phyloP scores from a whole-genome alignment of 805 yeast species.

The Candida maesae region DNA sequence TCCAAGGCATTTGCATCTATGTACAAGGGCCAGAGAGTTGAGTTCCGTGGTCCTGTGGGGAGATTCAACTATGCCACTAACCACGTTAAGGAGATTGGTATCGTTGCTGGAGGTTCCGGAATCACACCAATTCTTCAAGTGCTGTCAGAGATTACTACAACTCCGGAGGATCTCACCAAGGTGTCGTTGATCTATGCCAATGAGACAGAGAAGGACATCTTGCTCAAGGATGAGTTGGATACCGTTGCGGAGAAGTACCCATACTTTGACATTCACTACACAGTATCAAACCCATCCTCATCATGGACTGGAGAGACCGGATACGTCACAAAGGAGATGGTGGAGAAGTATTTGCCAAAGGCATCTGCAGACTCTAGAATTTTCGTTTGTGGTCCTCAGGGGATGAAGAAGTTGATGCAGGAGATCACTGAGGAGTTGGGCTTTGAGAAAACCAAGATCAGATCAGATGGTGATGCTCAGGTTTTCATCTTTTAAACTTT shows the following conservation, averaged over 20 bases:
- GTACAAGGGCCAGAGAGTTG: slow-evolving; percentile 60
- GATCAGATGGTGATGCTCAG: slow-evolving; percentile 47
- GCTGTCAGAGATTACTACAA: slow-evolving; percentile 62
- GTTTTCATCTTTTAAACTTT: slow-evolving; percentile 58
- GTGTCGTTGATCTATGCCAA: slow-evolving; percentile 66
- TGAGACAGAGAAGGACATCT: slow-evolving; percentile 72
- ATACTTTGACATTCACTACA: slow-evolving; percentile 55
- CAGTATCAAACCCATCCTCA: slow-evolving; percentile 46
- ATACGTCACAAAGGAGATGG: slow-evolving; percentile 53
- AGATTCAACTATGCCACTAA: slow-evolving; percentile 57
- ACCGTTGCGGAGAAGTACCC: slow-evolving; percentile 64
- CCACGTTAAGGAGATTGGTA: slow-evolving; percentile 57
- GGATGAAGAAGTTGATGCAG: slow-evolving; percentile 53
- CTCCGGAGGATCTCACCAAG: slow-evolving; percentile 60
- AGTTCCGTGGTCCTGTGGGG: slow-evolving; percentile 79
- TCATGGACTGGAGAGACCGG: slow-evolving; percentile 61
- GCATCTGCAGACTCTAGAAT: slow-evolving; percentile 49
- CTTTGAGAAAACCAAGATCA: slow-evolving; percentile 44
- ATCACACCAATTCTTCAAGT: slow-evolving; percentile 88
- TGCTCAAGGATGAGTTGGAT: slow-evolving; percentile 68
- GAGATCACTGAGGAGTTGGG: slow-evolving; percentile 56
- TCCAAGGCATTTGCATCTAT: slow-evolving; percentile 64
- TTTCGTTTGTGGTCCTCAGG: slow-evolving; percentile 73
- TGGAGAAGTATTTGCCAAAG: slow-evolving; percentile 49
- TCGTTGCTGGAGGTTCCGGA: slow-evolving; percentile 86